These are phyloP conservation scores for Voacanga thouarsii DNA, from an alignment of 257 asterid species.

Conservation along the genomic window DNA sequence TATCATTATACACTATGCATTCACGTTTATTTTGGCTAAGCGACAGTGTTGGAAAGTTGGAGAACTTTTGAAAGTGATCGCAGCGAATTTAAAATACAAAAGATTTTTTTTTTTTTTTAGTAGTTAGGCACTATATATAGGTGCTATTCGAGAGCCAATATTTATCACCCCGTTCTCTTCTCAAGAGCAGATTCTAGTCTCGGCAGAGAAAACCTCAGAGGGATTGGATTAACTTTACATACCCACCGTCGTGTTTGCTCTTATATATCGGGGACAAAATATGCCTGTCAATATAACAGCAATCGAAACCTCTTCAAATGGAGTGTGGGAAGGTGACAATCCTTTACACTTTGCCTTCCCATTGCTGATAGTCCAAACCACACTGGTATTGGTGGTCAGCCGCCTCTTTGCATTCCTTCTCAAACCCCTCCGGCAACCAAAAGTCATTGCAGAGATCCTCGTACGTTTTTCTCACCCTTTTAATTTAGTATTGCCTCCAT, in stretches of 20 bases:
- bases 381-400: slow-evolving; percentile 35
- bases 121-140: background rate
- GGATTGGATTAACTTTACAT: too few species aligned
- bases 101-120: background rate
- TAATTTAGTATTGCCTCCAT: too few species aligned
- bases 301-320: slow-evolving; percentile 45
- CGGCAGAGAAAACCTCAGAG: too few species aligned
- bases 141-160: background rate
- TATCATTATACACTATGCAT: too few species aligned
- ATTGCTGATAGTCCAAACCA: slow-evolving; percentile 51
- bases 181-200: background rate
- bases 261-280: background rate
- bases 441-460: slow-evolving; percentile 54
- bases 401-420: slow-evolving; percentile 49
- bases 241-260: background rate
- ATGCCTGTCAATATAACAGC: slow-evolving; percentile 37
- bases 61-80: background rate
- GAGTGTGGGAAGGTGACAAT: slow-evolving; percentile 57
- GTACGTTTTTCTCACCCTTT: slow-evolving; percentile 27
- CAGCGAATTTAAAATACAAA: too few species aligned
- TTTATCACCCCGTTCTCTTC: background rate
- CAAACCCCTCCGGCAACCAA: slow-evolving; percentile 66
- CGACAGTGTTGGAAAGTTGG: background rate
- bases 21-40: too few species aligned
- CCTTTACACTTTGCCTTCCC: slow-evolving; percentile 57